Percentiles rank a stretch among this genome's conserved stretches.
phyloP scores from a whole-genome alignment of 2,329 filamentous ascomycete species.

The Monosporascus cannonballus region DNA sequence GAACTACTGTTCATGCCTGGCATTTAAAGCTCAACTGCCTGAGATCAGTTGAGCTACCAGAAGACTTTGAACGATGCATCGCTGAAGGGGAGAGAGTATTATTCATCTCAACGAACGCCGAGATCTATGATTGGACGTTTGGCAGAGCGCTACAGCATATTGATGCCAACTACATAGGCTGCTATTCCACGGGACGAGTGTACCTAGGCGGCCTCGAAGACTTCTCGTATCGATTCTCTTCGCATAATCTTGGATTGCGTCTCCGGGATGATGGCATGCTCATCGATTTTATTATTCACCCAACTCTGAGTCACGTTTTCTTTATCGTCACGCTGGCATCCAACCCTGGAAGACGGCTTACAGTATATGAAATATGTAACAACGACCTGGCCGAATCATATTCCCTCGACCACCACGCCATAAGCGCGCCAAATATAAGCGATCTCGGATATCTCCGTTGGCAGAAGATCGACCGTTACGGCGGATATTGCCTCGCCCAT shows the following conservation, averaged over 20 bases:
- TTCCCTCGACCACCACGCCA: slow-evolving; percentile 10
- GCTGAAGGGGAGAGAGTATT: slow-evolving; percentile 21
- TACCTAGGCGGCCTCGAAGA: slow-evolving; percentile 10
- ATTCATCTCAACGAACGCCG: slow-evolving; percentile 17
- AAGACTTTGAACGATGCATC: slow-evolving; percentile 19
- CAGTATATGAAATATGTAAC: slow-evolving; percentile 19
- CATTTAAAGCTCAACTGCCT: slow-evolving; percentile 20
- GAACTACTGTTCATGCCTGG: slow-evolving; percentile 22
- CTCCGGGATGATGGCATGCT: slow-evolving; percentile 12
- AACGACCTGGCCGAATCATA: slow-evolving; percentile 16
- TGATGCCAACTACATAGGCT: slow-evolving; percentile 5
- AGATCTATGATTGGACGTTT: slow-evolving; percentile 22
- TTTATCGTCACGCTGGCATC: slow-evolving; percentile 20
- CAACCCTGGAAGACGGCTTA: slow-evolving; percentile 10
- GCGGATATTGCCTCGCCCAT: slow-evolving; percentile 23
- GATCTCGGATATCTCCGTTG: slow-evolving; percentile 17
- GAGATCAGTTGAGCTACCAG: slow-evolving; percentile 16
- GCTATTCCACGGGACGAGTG: slow-evolving; percentile 14
- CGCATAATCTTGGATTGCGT: slow-evolving; percentile 13
- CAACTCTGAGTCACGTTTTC: slow-evolving; percentile 13
- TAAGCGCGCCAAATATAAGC: slow-evolving; percentile 10
- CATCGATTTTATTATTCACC: slow-evolving; percentile 25
- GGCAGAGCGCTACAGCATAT: slow-evolving; percentile 13
- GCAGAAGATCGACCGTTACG: slow-evolving; percentile 24
- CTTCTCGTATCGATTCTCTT: slow-evolving; percentile 5